Evolutionary conservation across 495 filamentous ascomycete genomes (phyloP), one percentile per base, ranked within the genome.

Genomic region (Choiromyces venosus): DNA sequence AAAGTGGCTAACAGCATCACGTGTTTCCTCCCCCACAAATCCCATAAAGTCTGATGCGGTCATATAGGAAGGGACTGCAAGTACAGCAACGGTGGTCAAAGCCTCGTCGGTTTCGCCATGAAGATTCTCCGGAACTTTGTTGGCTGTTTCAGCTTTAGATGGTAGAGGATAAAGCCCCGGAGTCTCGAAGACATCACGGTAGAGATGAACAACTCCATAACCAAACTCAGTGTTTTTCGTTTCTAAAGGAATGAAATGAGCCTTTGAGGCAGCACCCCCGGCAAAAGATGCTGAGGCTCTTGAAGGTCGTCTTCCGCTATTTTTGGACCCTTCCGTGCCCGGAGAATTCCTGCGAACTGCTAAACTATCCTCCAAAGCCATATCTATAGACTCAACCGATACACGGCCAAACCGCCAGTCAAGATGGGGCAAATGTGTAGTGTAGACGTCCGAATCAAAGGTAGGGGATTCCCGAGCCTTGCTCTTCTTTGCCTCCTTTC

Each of bases 141-240:
- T 79, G 33, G 16, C 37, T 65, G 39, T 39, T 21, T 77, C 76
- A 12, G 76, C 42, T 44, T 52, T 46, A 18, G 75, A 70, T 18
- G 67, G 35, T 36, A 65, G 12, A 77, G 79, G 81, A 75, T 84
- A 81, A 44, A 88, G 82, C 19, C 86, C 84, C 12, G 89, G 85
- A 10, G 89, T 92, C 81, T 94, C 92, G 70, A 92, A 87, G 7
- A 86, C 87, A 83, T 99, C 95, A 2, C 94, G 87, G 76, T 97
- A 99, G 7, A 99, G 84, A 83, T 97, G 95, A 21, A 99, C 93
- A 36, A 98, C 89, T 0, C 95, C 95, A 89, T 91, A 97, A 16
- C 94, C 91, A 38, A 94, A 86, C 73, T 97, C 92, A 25, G 91
- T 91, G 73, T 91, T 88, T 82, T 91, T 89, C 37, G 88, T 86